These are phyloP conservation scores for Rhododendron ferrugineum DNA, from an alignment of 148 eudicot species.

Conservation along the genomic window DNA sequence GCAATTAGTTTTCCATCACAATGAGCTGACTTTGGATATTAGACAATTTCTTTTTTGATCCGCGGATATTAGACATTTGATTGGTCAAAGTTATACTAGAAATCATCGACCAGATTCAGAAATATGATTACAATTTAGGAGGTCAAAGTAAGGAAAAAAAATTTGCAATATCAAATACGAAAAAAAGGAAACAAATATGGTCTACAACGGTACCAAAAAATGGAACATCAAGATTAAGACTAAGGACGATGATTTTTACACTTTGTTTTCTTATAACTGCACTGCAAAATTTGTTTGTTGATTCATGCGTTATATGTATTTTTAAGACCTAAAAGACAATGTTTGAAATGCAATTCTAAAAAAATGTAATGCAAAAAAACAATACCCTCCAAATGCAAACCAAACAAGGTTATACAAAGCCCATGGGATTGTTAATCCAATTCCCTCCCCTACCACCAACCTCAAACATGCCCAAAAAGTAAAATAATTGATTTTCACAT, in stretches of 20 bases:
- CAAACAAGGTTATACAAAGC: not conserved
- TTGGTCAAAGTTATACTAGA: not conserved
- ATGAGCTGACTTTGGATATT: not conserved
- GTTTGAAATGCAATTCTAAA: too few species aligned
- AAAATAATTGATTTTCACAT: too few species aligned
- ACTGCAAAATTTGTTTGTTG: not conserved
- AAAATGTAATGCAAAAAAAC: too few species aligned
- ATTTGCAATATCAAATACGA: too few species aligned
- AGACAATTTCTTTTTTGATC: not conserved
- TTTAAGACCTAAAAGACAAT: too few species aligned
- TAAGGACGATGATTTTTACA: not conserved
- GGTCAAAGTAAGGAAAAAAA: too few species aligned
- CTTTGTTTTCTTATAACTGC: too few species aligned
- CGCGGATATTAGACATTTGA: not conserved
- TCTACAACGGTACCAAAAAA: not conserved
- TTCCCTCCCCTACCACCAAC: too few species aligned
- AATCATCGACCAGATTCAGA: not conserved
- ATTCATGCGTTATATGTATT: too few species aligned
- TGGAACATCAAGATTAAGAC: not conserved
- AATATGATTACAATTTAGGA: not conserved
- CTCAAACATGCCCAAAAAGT: too few species aligned
- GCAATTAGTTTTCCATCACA: not conserved
- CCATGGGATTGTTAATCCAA: too few species aligned
- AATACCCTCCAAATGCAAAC: not conserved
- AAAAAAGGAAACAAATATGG: too few species aligned